Conservation (phyloP, 2,329 filamentous ascomycete species). For the Pseudocercospora fuligena region DNA sequence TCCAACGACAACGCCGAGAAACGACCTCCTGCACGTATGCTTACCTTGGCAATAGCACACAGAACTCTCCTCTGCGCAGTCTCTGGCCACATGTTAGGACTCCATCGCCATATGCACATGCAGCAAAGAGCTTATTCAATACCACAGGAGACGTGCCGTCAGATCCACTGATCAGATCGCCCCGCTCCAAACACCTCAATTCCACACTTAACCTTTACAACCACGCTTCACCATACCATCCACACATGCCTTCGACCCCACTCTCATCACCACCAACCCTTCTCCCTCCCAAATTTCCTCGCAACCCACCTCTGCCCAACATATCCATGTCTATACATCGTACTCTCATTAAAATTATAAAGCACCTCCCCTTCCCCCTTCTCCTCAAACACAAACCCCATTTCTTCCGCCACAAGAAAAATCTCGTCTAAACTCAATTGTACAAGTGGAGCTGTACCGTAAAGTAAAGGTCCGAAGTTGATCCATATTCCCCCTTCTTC, state of each 20-base stretch:
- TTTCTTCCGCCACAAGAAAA: slow-evolving; percentile 21
- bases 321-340: slow-evolving; percentile 19
- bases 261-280: background rate
- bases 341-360: slow-evolving; percentile 16
- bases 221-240: background rate
- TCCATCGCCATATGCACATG: too few species aligned
- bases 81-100: too few species aligned
- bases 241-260: background rate
- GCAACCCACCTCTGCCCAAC: slow-evolving; percentile 15
- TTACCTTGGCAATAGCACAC: too few species aligned
- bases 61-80: too few species aligned
- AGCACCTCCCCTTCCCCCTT: slow-evolving; percentile 1
- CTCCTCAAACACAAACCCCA: slow-evolving; percentile 26
- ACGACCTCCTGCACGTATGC: too few species aligned
- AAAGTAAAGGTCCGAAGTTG: slow-evolving; percentile 85
- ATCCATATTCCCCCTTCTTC: slow-evolving; percentile 77
- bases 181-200: too few species aligned
- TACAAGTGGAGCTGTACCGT: slow-evolving; percentile 25
- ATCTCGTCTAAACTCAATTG: slow-evolving; percentile 29
- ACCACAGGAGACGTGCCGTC: too few species aligned
- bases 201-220: too few species aligned
- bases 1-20: too few species aligned
- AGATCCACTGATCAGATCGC: too few species aligned
- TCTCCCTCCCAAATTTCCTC: slow-evolving; percentile 4
- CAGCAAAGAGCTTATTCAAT: too few species aligned